Base-by-base conservation (phyloP, 805 yeast genomes). In the Pichia paraexigua region DNA sequence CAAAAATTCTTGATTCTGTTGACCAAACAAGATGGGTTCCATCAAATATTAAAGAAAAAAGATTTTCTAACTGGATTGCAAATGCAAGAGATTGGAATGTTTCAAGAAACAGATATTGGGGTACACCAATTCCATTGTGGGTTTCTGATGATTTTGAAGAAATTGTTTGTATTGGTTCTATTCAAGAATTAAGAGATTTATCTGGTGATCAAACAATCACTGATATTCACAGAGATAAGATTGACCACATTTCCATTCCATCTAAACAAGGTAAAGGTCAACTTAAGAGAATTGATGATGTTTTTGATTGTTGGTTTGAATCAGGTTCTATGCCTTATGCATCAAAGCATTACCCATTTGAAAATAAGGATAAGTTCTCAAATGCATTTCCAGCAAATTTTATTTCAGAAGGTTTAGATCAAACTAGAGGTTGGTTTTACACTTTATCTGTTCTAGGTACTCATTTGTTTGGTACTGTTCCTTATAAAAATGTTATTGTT, bases 381-480 rank as follows among this genome's bases (percentile, higher is more conserved):
- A 67, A 78, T 52, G 79, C 87, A 46, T 95, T 88, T 83, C 99
- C 99, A 45, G 99, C 96, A 44, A 92, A 94, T 71, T 94, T 94
- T 72, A 94, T 94, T 63, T 85, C 97, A 54, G 99, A 94, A 77
- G 99, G 99, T 73, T 80, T 94, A 62, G 99, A 94, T 73, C 99
- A 94, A 76, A 94, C 99, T 53, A 88, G 99, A 81, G 99, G 99
- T 68, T 94, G 99, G 99, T 94, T 94, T 74, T 94, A 94, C 72
- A 94, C 99, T 49, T 78, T 94, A 69, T 85, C 95, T 45, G 97
- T 94, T 24, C 78, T 94, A 63, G 99, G 98, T 69, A 88, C 96
- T 52, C 97, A 92, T 63, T 74, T 94, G 62, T 94, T 94, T 74
- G 84, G 86, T 63, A 79, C 83, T 53, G 95, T 95, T 57, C 98